Conservation (phyloP, 2,329 filamentous ascomycete species). For the Cladosporium austrohemisphaericum region DNA sequence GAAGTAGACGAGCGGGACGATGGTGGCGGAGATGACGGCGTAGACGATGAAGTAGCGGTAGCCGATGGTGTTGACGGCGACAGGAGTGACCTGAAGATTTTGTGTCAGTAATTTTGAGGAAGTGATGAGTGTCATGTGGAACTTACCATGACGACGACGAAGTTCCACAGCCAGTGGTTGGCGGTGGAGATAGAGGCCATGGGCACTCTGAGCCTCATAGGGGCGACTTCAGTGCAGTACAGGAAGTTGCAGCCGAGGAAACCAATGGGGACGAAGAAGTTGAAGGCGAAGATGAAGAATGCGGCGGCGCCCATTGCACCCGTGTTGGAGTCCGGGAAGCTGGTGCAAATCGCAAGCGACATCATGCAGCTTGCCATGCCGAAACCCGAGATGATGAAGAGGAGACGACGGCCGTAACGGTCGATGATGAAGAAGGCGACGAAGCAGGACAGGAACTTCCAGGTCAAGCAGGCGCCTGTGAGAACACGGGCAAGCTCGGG, state of each 20-base stretch:
- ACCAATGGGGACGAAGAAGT: conserved; percentile 28
- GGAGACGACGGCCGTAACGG: conserved; percentile 37
- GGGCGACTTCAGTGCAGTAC: conserved; percentile 31
- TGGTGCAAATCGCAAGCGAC: conserved; percentile 51
- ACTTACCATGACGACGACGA: conserved; percentile 15
- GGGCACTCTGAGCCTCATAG: conserved; percentile 32
- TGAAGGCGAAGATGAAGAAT: conserved; percentile 30
- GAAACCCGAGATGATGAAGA: conserved; percentile 42
- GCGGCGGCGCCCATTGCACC: conserved; percentile 22
- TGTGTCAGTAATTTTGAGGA: not conserved
- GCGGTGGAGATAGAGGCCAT: conserved; percentile 14
- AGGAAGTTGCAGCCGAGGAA: conserved; percentile 24
- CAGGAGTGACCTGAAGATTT: conserved; percentile 30
- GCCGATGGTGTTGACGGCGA: conserved; percentile 17
- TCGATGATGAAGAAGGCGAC: conserved; percentile 45
- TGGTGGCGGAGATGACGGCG: conserved; percentile 12
- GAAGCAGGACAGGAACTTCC: conserved; percentile 52
- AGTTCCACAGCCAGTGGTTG: conserved; percentile 35
- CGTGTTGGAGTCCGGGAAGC: conserved; percentile 30
- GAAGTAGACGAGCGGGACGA: conserved; percentile 36
- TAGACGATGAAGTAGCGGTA: conserved; percentile 17
- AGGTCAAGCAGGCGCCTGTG: conserved; percentile 51
- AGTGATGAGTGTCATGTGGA: not conserved
- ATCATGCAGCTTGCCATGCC: conserved; percentile 52
- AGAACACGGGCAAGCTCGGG: conserved; percentile 41